Evolutionary conservation across 176 grass and related monocot genomes (phyloP), one percentile per base, ranked within the genome.

Genomic region (Aegilops longissima): DNA sequence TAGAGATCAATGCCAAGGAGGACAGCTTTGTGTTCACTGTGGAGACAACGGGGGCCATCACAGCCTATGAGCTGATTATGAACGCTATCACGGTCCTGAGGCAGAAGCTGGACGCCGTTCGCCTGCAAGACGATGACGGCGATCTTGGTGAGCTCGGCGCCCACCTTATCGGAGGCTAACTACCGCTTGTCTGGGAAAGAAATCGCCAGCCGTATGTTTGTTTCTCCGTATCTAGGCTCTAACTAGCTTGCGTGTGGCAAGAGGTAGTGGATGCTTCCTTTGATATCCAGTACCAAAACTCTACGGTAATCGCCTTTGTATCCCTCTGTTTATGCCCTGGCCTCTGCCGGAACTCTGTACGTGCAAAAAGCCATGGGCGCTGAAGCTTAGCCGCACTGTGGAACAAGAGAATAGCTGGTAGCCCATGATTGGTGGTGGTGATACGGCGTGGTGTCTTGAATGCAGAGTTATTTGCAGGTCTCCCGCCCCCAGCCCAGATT

Each of bases 21-120:
- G 94, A 96, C 68, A 96, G 97, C 72, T 99, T 96, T 68, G 88
- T 99, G 21, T 99, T 99, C 90, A 99, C 97, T 0, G 92, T 99
- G 16, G 94, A 99, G 45, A 91, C 92, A 7, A 96, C 94, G 0
- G 97, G 92, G 8, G 97, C 97, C 12, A 70, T 99, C 61, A 94
- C 93, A 67, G 88, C 96, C 40, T 87, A 86, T 3, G 93, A 98
- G 70, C 56, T 98, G 88, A 91, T 98, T 38, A 84, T 93, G 38
- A 96, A 96, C 10, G 96, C 90, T 6, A 91, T 94, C 35, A 87
- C 92, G 0, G 85, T 96, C 69, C 56, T 96, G 66, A 85, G 85
- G 89, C 97, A 99, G 83, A 96, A 99, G 89, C 61, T 94, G 80
- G 97, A 96, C 52, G 92, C 92, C 25, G 96, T 94, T 62, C 90